Evolutionary conservation across 169 alveolate species (phyloP), one percentile per base, ranked within the genome.

Genomic region (Babesia caballi): DNA sequence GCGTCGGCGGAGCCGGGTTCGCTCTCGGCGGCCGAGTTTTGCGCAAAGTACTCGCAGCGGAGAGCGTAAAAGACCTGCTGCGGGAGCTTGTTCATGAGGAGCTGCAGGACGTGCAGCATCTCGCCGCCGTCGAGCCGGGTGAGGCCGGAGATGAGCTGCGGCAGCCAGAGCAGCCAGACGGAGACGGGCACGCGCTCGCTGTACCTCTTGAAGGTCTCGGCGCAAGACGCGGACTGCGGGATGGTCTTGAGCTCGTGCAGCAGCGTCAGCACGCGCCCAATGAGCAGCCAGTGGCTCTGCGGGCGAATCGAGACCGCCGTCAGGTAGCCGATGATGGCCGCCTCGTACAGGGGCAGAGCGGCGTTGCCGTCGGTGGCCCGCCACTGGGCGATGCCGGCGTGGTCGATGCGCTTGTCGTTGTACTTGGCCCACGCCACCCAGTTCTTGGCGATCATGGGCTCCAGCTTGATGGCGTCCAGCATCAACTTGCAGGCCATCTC

Each of bases 401-500:
- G 86, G 53, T 78, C 86, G 25, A 78, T 78, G 38, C 72, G 63
- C 27, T 78, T 78, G 52, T 81, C 88, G 57, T 71, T 81, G 56
- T 77, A 76, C 67, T 82, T 77, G 17, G 93, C 93, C 93, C 93
- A 87, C 4, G 85, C 42, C 28, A 85, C 65, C 93, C 93, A 87
- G 47, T 81, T 85, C 36, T 88, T 85, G 32, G 90, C 63, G 56
- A 80, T 30, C 40, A 85, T 61, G 25, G 93, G 93, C 38, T 87
- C 85, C 14, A 87, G 77, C 49, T 87, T 87, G 17, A 87, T 50
- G 8, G 93, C 76, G 25, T 84, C 87, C 35, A 87, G 66, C 73
- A 87, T 66, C 21, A 51, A 65, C 32, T 52, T 86, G 54, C 51
- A 42, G n/a, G 83, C 71, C 54, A 60, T 25, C 38, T 69, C 91